Evolutionary conservation across 2,329 filamentous ascomycete species (phyloP).

Genomic region (Botrytis pseudocinerea): DNA sequence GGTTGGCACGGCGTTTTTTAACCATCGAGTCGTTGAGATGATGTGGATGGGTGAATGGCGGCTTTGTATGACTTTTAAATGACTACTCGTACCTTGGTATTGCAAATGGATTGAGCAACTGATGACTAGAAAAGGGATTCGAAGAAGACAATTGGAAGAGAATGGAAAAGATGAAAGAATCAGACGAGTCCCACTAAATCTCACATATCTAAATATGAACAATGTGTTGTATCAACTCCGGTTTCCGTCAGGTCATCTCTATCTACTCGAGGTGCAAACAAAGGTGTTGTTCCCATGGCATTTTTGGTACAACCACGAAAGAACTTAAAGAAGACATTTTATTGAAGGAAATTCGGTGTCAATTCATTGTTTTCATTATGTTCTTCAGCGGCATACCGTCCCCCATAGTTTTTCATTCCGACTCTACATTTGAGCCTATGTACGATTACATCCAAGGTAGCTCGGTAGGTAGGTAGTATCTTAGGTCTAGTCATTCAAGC

Average conservation of each 20-base stretch:
- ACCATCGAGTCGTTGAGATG: constrained; percentile 7
- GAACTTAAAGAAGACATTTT: not conserved
- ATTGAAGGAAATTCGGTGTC: not conserved
- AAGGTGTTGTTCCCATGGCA: not conserved
- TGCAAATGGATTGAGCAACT: not conserved
- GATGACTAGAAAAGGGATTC: not conserved
- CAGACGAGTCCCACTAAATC: not conserved
- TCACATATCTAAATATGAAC: not conserved
- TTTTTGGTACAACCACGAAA: not conserved
- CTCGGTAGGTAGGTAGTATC: not conserved
- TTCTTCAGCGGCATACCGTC: not conserved
- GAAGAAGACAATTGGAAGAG: not conserved
- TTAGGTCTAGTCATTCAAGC: not conserved
- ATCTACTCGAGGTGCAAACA: constrained; percentile 10
- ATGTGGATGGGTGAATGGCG: not conserved
- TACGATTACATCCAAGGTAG: not conserved
- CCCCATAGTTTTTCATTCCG: not conserved
- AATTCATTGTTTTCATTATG: not conserved
- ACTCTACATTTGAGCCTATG: constrained; percentile 8
- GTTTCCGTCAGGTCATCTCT: not conserved
- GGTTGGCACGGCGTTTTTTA: constrained; percentile 13
- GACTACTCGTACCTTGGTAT: not conserved
- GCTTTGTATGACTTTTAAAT: not conserved
- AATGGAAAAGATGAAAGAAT: not conserved
- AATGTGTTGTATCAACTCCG: not conserved